phyloP scores from a whole-genome alignment of 352 stramenopile species.

The Pythium coloratum region DNA sequence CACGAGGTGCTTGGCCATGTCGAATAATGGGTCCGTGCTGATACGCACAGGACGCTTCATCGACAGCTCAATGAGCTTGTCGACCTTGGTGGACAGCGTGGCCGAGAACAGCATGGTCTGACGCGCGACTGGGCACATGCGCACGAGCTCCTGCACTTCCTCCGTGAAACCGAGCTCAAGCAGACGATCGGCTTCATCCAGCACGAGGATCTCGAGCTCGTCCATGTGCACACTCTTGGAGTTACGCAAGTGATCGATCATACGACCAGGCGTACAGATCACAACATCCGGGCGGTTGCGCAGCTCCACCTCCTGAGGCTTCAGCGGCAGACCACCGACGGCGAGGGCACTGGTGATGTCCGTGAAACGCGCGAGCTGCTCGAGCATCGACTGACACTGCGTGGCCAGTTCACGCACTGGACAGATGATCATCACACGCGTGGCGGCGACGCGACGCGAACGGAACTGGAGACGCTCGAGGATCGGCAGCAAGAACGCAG shows the following conservation, averaged over 20 bases:
- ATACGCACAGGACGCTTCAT: constrained; percentile 97
- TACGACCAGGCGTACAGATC: constrained; percentile 97
- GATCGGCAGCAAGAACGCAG: constrained; percentile 97
- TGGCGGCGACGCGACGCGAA: constrained; percentile 81
- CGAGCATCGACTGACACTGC: constrained; percentile 95
- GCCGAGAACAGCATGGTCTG: constrained; percentile 99
- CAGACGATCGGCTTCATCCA: constrained; percentile 94
- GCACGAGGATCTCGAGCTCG: constrained; percentile 97
- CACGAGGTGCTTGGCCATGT: constrained; percentile 95
- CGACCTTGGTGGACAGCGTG: constrained; percentile 97
- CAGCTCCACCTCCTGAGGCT: constrained; percentile 95
- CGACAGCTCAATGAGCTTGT: constrained; percentile 96
- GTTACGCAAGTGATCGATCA: constrained; percentile 99
- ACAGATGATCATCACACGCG: constrained; percentile 96
- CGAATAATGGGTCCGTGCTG: constrained; percentile 91
- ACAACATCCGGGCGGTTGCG: constrained; percentile 95
- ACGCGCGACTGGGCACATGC: constrained; percentile 92
- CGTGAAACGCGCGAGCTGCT: constrained; percentile 94
- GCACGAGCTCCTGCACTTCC: constrained; percentile 96
- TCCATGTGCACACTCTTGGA: constrained; percentile 96
- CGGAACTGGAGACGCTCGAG: constrained; percentile 97
- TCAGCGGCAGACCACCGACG: constrained; percentile 91
- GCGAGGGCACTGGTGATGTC: constrained; percentile 92
- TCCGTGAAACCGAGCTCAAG: constrained; percentile 98
- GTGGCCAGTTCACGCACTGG: constrained; percentile 97